Evolutionary conservation across 2,329 filamentous ascomycete genomes (phyloP), one percentile per base, ranked within the genome.

Genomic region (Helminthosporium solani): DNA sequence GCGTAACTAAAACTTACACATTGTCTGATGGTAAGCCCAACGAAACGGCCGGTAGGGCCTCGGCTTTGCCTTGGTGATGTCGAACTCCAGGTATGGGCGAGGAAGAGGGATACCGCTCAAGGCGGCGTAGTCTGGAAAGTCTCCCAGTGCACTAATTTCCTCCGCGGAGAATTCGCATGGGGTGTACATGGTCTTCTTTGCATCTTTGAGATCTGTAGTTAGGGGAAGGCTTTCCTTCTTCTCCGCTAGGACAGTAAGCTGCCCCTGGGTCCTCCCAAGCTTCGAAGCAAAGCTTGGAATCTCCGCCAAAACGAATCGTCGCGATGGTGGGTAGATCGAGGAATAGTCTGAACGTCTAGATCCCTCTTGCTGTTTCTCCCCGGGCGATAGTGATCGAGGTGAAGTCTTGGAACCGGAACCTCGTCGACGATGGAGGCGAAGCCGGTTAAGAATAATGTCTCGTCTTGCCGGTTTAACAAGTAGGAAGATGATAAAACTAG

Each of bases 21-120:
- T 95, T 0, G 89, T 95, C 64, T 95, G 90, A 63, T 94, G 88
- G 63, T 95, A 95, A 0, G 78, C 75, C 90, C 90, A 95, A 58
- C 90, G 72, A 34, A 95, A 87, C 0, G 90, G 90, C 33, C 90
- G 78, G 64, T 91, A 95, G 0, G 89, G 89, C 46, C 90, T 77
- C 1, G 89, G 81, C 8, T 78, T 59, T 1, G 89, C 88, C 52
- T 76, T 87, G 12, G 78, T 71, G 44, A 90, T 83, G 52, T 88
- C 75, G 62, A 94, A 94, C 3, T 80, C 74, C 1, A 65, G 58
- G 45, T 87, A 84, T 0, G 86, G 76, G 7, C 74, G 53, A 0
- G 90, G 90, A 37, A 86, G 70, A 1, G 87, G 86, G 3, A 95
- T 84, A 5, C 86, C 89, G 39, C 85, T 88, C 9, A 95, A 72